A percentile compares a stretch with the other conserved stretches of the same genome.
These are phyloP conservation scores for Aspergillus piperis DNA, from an alignment of 2,329 filamentous ascomycete species.

Conservation along the genomic window DNA sequence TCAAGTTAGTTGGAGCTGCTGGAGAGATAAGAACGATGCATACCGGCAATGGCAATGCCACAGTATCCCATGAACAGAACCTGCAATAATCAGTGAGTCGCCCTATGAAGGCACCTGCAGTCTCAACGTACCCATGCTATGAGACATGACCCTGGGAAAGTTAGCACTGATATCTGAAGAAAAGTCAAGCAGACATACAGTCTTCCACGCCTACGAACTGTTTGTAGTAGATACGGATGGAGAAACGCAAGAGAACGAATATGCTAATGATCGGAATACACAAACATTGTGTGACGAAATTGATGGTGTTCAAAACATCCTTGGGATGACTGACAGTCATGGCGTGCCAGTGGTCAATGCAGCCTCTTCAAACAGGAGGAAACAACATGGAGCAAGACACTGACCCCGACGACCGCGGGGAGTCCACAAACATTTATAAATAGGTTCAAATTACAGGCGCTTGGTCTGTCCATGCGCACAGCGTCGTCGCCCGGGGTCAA, in stretches of 20 bases:
- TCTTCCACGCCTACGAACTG: conserved; percentile 37
- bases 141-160: conserved; percentile 14
- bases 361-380: neutral
- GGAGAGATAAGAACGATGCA: neutral
- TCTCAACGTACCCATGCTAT: conserved; percentile 24
- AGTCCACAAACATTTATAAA: conserved; percentile 1
- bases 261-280: conserved; percentile 38
- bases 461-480: neutral
- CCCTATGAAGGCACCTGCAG: neutral
- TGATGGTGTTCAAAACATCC: conserved; percentile 34
- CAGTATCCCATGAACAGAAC: conserved; percentile 39
- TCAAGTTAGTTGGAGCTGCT: neutral
- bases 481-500: neutral
- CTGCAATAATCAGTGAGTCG: conserved; percentile 12
- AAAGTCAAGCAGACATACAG: conserved; percentile 25
- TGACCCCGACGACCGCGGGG: neutral
- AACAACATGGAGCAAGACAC: neutral
- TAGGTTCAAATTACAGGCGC: neutral
- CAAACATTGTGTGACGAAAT: conserved; percentile 38
- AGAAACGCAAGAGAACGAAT: conserved; percentile 35
- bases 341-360: neutral
- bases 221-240: conserved; percentile 34
- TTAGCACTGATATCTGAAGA: neutral
- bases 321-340: conserved; percentile 25
- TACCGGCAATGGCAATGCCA: conserved; percentile 30